Percentiles rank a stretch among this genome's conserved stretches.
Conservation (phyloP, 2,329 filamentous ascomycete species). For the Epichloe baconii region DNA sequence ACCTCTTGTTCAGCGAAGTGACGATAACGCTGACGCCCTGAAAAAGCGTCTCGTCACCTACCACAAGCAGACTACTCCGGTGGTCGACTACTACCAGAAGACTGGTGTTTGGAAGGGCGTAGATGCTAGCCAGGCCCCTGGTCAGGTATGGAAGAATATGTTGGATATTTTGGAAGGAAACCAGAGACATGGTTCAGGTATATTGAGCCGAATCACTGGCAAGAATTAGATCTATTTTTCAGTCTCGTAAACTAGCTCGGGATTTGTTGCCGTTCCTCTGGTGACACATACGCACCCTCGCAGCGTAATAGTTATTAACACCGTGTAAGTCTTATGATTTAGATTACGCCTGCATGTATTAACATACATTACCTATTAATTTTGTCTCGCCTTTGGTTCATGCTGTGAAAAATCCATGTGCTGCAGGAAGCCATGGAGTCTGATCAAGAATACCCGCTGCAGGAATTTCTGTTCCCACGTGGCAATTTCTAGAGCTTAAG, state of each 20-base stretch:
- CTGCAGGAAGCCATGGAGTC: background rate
- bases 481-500: too few relatives aligned
- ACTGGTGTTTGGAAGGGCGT: constrained; percentile 94
- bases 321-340: constrained; percentile 3
- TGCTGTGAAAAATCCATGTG: background rate
- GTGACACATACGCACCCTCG: background rate
- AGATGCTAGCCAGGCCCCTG: constrained; percentile 91
- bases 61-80: constrained; percentile 83
- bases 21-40: constrained; percentile 91
- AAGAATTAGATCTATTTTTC: constrained; percentile 13
- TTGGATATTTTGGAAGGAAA: constrained; percentile 64
- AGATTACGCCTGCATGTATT: constrained; percentile 9
- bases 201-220: constrained; percentile 25
- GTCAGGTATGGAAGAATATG: constrained; percentile 89
- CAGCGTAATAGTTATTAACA: background rate
- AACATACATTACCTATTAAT: background rate
- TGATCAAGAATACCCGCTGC: too few relatives aligned
- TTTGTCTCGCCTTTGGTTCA: background rate
- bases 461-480: background rate
- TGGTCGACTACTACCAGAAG: constrained; percentile 93
- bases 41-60: constrained; percentile 92
- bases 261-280: background rate
- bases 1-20: constrained; percentile 87
- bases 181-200: constrained; percentile 22
- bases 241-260: background rate